Base-by-base conservation (phyloP, 441 rosid species). In the Populus tomentosa region DNA sequence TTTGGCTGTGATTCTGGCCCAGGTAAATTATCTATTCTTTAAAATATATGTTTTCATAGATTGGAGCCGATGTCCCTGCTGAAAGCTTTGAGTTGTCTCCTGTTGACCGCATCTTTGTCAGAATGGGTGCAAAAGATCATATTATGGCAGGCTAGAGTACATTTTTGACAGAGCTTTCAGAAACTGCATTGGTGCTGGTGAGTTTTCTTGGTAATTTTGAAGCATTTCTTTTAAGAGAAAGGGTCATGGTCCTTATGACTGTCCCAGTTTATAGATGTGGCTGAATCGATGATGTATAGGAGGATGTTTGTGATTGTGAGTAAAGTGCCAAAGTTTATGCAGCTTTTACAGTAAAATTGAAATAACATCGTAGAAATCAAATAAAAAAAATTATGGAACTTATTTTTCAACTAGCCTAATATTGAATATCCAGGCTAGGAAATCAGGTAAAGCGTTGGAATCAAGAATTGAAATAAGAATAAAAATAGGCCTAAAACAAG, bases 101-200 rank as follows among this genome's bases (percentile, higher is more conserved):
- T 75, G 94, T 92, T 69, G 98, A 97, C 81, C 87, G 87, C 75
- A 94, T 97, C 42, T 94, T 90, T 86, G 98, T 97, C 30, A 89
- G 98, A 74, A 93, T 94, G 99, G 98, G 98, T 82, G 98, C 98
- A 73, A 94, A 89, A 86, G 98, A 97, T 89, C 95, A 94, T 81
- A 94, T 94, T 30, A 91, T 97, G 97, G 88, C 97, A 28, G 98
- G 97, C 73, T 94, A 94, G 81, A 96, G 99, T 86, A 96, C 99
- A 33, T 94, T 94, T 73, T 84, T 96, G 69, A 92, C 92, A n/a
- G 99, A 96, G 84, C 94, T 96, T 83, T 94, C 99, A 13, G 99
- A 96, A 84, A 96, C 99, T 87, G 97, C 98, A 53, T 77, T 82
- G 77, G 92, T 94, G 98, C 85, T 96, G 98, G 99, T 96, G 80